Evolutionary conservation across 306 rosid genomes (phyloP).

Genomic region (Mimosa bimucronata): DNA sequence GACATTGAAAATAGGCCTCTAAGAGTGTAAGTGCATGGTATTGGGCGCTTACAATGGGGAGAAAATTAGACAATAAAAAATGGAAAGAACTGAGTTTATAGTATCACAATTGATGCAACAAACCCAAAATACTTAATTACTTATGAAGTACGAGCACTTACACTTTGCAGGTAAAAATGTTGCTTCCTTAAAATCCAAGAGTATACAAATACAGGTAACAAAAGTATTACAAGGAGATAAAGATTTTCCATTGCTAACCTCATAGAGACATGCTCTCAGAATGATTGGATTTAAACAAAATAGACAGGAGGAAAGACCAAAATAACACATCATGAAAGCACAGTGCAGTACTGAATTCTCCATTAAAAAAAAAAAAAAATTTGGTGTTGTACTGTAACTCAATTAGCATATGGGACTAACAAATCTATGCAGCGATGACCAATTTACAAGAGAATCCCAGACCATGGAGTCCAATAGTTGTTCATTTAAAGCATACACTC

Average conservation of each 20-base stretch:
- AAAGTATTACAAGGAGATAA: slow-evolving; percentile 17
- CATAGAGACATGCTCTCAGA: background rate
- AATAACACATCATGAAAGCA: background rate
- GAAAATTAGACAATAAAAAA: slow-evolving; percentile 6
- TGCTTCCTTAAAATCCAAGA: slow-evolving; percentile 22
- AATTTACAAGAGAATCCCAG: background rate
- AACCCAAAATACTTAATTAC: background rate
- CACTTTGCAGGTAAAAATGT: background rate
- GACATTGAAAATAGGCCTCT: too few relatives aligned
- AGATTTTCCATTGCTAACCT: background rate
- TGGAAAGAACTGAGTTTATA: background rate
- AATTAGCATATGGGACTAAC: background rate
- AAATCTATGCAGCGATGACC: background rate
- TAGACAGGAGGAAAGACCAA: background rate
- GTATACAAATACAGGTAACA: slow-evolving; percentile 1
- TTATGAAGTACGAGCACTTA: background rate
- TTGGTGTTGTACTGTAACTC: background rate
- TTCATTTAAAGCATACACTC: background rate
- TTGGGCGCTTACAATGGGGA: slow-evolving; percentile 2
- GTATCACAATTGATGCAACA: background rate
- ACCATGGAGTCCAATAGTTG: background rate
- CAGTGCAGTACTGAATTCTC: slow-evolving; percentile 25
- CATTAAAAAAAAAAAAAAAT: background rate
- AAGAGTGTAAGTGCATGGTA: background rate
- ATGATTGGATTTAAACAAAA: background rate